Conservation (phyloP, 1,284 basidiomycete genomes). For the Ustilago trichophora region DNA sequence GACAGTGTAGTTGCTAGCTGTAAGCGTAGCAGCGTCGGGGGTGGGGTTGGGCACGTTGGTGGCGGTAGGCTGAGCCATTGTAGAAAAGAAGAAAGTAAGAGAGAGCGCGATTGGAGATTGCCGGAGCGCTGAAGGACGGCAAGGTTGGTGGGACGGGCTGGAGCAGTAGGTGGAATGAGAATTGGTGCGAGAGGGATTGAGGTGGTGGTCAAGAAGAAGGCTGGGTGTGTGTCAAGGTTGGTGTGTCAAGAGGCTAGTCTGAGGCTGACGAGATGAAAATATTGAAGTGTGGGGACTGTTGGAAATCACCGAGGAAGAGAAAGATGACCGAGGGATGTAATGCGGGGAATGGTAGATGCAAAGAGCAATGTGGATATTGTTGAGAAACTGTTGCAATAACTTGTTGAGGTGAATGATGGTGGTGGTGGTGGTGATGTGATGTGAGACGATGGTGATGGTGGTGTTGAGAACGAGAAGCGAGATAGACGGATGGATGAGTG, state of each 20-base stretch:
- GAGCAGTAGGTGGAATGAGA: too few relatives aligned
- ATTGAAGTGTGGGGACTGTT: constrained; percentile 11
- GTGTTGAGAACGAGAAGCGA: not conserved
- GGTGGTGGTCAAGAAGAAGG: too few relatives aligned
- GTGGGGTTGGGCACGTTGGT: constrained; percentile 28
- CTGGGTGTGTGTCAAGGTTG: too few relatives aligned
- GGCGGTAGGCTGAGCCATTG: constrained; percentile 37
- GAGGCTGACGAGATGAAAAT: not conserved
- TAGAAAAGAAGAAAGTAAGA: too few relatives aligned
- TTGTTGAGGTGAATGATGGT: too few relatives aligned
- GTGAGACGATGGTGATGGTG: not conserved
- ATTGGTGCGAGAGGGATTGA: too few relatives aligned
- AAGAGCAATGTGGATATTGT: too few relatives aligned
- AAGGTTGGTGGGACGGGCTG: not conserved
- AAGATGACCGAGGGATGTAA: not conserved
- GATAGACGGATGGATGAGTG: not conserved
- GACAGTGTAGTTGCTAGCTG: constrained; percentile 51
- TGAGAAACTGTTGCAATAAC: too few relatives aligned
- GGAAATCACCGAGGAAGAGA: constrained; percentile 13
- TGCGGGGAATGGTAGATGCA: too few relatives aligned
- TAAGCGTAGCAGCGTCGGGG: constrained; percentile 25
- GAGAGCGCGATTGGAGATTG: constrained; percentile 16
- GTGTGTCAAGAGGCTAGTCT: too few relatives aligned
- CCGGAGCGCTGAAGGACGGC: constrained; percentile 31
- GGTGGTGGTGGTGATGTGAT: too few relatives aligned